Conservation (phyloP, 2,329 filamentous ascomycete species). For the Sarocladiaceae sp. region DNA sequence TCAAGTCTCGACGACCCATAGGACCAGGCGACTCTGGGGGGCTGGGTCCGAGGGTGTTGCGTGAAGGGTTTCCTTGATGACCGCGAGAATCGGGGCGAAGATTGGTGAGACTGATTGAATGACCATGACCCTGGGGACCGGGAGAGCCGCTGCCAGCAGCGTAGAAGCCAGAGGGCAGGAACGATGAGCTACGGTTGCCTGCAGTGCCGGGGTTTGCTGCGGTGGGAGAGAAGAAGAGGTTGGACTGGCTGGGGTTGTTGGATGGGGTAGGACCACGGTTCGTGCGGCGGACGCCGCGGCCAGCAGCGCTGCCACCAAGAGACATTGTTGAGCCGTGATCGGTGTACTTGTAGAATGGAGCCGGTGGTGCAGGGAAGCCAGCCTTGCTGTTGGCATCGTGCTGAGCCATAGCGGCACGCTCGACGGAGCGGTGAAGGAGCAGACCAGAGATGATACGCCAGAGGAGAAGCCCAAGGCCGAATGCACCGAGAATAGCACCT, state of each 20-base stretch:
- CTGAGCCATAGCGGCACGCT: constrained; percentile 75
- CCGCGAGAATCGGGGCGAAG: constrained; percentile 55
- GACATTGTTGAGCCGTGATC: constrained; percentile 55
- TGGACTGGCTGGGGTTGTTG: constrained; percentile 58
- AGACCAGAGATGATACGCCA: constrained; percentile 89
- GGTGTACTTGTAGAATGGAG: constrained; percentile 62
- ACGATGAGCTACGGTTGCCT: constrained; percentile 67
- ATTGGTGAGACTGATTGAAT: constrained; percentile 58
- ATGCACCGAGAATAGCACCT: constrained; percentile 78
- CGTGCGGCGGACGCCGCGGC: constrained; percentile 48
- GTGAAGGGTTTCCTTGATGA: constrained; percentile 34
- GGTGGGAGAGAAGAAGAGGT: constrained; percentile 94
- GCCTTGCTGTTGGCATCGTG: constrained; percentile 67
- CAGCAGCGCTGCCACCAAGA: constrained; percentile 37
- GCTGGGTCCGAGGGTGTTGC: constrained; percentile 43
- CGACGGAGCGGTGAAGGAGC: constrained; percentile 87
- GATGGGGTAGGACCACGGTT: constrained; percentile 49
- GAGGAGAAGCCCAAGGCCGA: constrained; percentile 74
- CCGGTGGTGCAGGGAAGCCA: constrained; percentile 52
- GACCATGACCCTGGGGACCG: constrained; percentile 37
- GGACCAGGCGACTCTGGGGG: constrained; percentile 63
- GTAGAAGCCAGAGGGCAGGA: constrained; percentile 89
- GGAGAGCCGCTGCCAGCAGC: constrained; percentile 59
- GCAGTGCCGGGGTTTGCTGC: constrained; percentile 61
- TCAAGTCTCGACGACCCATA: constrained; percentile 43